Evolutionary conservation across 192 early-diverging fungal species (phyloP).

Genomic region (Podila epicladia): DNA sequence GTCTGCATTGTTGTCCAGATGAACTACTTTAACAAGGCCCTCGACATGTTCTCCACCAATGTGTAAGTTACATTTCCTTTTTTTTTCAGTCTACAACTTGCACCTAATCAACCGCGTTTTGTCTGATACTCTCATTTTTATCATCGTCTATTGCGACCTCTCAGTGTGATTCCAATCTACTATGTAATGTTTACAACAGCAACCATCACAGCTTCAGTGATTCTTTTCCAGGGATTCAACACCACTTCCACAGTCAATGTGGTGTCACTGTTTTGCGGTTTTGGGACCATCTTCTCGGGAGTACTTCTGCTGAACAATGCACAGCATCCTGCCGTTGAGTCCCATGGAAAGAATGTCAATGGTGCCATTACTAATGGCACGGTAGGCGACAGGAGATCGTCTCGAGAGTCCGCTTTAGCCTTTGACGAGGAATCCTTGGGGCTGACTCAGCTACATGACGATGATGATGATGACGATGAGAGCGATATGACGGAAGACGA

Average conservation of each 20-base stretch:
- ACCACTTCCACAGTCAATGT: slow-evolving; percentile 79
- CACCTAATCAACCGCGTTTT: neutral
- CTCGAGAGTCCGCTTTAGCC: slow-evolving; percentile 58
- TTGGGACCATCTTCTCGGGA: slow-evolving; percentile 92
- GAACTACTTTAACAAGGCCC: slow-evolving; percentile 98
- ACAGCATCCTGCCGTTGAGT: slow-evolving; percentile 22
- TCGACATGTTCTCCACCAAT: slow-evolving; percentile 93
- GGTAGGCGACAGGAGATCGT: slow-evolving; percentile 45
- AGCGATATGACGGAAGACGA: neutral
- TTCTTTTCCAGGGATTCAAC: slow-evolving; percentile 90
- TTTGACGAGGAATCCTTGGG: slow-evolving; percentile 58
- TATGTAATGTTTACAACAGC: slow-evolving; percentile 98
- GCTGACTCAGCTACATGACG: slow-evolving; percentile 56
- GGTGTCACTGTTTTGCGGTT: slow-evolving; percentile 87
- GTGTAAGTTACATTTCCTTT: slow-evolving; percentile 54
- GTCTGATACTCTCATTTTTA: neutral
- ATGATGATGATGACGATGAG: slow-evolving; percentile 42
- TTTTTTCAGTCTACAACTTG: slow-evolving; percentile 21
- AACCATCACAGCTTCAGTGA: slow-evolving; percentile 89
- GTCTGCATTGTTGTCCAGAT: slow-evolving; percentile 93
- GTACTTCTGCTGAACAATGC: slow-evolving; percentile 84
- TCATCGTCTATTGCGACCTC: neutral
- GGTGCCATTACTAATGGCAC: slow-evolving; percentile 23
- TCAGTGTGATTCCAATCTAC: slow-evolving; percentile 87
- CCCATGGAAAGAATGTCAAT: slow-evolving; percentile 32